phyloP scores from a whole-genome alignment of 2,329 filamentous ascomycete species.

The Lachnellula arida region DNA sequence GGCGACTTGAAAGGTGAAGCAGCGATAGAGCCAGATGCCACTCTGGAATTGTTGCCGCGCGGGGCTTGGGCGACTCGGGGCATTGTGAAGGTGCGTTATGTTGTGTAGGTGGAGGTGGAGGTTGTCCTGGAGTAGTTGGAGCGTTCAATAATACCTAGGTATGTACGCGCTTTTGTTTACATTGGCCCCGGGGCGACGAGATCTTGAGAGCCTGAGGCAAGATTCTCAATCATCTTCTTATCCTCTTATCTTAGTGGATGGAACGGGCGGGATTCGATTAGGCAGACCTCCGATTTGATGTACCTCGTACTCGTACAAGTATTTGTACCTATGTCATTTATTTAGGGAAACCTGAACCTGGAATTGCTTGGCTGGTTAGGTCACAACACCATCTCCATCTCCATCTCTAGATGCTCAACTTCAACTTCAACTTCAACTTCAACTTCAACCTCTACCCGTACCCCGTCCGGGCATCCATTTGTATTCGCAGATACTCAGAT shows the following conservation, averaged over 20 bases:
- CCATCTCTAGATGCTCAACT: background rate
- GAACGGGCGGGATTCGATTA: too few relatives aligned
- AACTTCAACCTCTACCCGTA: background rate
- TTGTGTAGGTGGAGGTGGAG: background rate
- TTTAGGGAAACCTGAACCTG: background rate
- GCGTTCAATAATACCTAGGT: background rate
- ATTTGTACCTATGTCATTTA: background rate
- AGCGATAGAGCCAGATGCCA: conserved; percentile 35
- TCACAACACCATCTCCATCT: background rate
- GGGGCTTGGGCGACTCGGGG: conserved; percentile 49
- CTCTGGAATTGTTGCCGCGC: conserved; percentile 35
- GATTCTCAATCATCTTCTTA: too few relatives aligned
- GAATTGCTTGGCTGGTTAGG: background rate
- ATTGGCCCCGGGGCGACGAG: background rate
- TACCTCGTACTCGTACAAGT: too few relatives aligned
- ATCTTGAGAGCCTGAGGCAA: too few relatives aligned
- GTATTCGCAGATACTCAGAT: conserved; percentile 5
- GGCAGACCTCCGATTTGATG: too few relatives aligned
- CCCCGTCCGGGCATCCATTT: background rate
- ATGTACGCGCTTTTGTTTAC: conserved; percentile 19
- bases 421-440: too few relatives aligned
- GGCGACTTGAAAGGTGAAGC: conserved; percentile 33
- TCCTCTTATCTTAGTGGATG: too few relatives aligned
- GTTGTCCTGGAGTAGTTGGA: conserved; percentile 3
- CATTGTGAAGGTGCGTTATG: conserved; percentile 35